A percentile compares a stretch with the other conserved stretches of the same genome.
Conservation (phyloP, 495 filamentous ascomycete species). For the Aspergillus incahuasiensis region DNA sequence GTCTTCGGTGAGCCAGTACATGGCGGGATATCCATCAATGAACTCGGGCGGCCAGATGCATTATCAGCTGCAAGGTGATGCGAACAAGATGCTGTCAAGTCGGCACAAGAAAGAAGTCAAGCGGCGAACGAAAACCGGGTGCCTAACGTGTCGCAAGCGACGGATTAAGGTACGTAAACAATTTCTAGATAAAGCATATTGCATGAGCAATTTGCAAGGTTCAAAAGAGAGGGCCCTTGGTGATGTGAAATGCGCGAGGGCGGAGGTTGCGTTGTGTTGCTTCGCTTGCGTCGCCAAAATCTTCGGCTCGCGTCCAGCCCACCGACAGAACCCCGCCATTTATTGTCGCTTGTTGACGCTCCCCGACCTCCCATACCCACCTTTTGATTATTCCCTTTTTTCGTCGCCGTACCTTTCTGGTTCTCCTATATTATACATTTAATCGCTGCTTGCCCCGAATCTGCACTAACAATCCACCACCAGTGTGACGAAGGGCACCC, state of each 20-base stretch:
- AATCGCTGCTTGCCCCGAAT: constrained; percentile 3
- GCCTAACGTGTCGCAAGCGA: constrained; percentile 92
- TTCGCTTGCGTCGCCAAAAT: constrained; percentile 42
- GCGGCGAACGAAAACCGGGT: constrained; percentile 94
- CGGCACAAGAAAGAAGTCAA: constrained; percentile 99
- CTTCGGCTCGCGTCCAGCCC: constrained; percentile 30
- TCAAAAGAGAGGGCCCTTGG: neutral
- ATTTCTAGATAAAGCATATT: neutral
- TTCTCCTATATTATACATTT: constrained; percentile 13
- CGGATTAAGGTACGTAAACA: constrained; percentile 86
- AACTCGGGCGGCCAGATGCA: constrained; percentile 38
- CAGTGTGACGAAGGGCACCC: constrained; percentile 98
- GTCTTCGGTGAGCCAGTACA: constrained; percentile 43
- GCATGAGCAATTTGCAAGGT: neutral
- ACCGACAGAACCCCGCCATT: constrained; percentile 40
- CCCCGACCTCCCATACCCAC: neutral
- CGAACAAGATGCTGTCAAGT: constrained; percentile 65
- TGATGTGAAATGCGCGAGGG: constrained; percentile 11
- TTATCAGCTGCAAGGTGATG: constrained; percentile 37
- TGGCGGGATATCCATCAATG: constrained; percentile 40
- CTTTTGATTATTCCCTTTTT: constrained; percentile 14
- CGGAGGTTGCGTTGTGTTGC: constrained; percentile 13
- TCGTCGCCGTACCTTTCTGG: constrained; percentile 15
- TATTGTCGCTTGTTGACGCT: constrained; percentile 20
- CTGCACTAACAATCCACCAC: neutral